Base-by-base conservation (phyloP, 495 filamentous ascomycete genomes). In the Neurospora africana region DNA sequence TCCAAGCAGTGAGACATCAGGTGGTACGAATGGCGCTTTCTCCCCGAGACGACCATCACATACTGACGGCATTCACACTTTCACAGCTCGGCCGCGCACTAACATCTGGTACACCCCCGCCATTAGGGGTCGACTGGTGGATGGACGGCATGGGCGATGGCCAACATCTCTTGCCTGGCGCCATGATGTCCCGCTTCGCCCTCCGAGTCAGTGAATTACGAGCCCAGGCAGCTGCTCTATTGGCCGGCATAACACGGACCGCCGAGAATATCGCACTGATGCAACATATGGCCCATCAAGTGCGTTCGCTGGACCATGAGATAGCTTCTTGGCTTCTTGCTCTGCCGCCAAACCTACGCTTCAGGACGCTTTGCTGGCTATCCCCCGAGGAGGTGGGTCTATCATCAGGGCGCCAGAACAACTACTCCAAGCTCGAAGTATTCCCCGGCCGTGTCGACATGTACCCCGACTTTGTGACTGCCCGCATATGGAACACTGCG, bases 401-500 rank as follows among this genome's bases (percentile, higher is more conserved):
- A 35, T 17, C 23, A 70, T 68, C 75, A 78, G 23, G 78, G 77
- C 23, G 79, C 81, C 72, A 83, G n/a, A 1, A 44, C 41, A 44
- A 44, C 70, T 81, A 81, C 68, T 44, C 68, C 10, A 73, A 81
- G 33, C 75, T 78, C 8, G 85, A 86, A n/a, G 82, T 83, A 0
- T 88, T 82, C 72, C 85, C 86, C 0, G 86, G 86, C 30, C 79
- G 82, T n/a, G 78, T 88, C 36, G 86, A 88, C 71, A 75, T 84
- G 35, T 88, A 86, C 74, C 74, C 72, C 9, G 84, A 87, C 74
- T 78, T 87, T 67, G 83, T 82, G 74, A 82, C 83, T 13, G 82
- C 82, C 15, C 81, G 77, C 70, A 78, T 81, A 19, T 83, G 81
- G 82, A 87, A 87, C 73, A 77, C 80, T 23, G 77, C 77, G 21